phyloP scores from a whole-genome alignment of 140 eudicot species.

The Bidens hawaiensis region DNA sequence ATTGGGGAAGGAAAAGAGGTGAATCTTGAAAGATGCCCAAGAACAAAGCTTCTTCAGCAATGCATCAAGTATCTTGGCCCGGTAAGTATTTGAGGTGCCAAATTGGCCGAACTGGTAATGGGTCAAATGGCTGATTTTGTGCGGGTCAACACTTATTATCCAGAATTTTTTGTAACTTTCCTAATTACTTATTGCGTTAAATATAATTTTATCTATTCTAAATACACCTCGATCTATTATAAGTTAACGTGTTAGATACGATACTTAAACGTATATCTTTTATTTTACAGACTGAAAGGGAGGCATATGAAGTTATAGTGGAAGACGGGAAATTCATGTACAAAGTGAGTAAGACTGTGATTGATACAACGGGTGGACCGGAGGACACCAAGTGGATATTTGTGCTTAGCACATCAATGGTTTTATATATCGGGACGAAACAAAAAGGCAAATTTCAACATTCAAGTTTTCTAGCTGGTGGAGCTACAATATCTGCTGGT shows the following conservation, averaged over 20 bases:
- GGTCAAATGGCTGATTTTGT: background rate
- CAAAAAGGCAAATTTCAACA: constrained; percentile 84
- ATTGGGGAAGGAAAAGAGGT: constrained; percentile 84
- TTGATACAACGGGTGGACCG: constrained; percentile 53
- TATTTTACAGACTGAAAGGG: constrained; percentile 62
- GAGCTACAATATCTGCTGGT: constrained; percentile 93
- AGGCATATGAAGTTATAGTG: constrained; percentile 64
- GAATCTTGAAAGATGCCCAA: constrained; percentile 66
- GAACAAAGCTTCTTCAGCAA: constrained; percentile 76
- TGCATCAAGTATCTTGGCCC: constrained; percentile 96
- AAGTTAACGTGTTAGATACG: background rate
- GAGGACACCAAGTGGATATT: constrained; percentile 82
- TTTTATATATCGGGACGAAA: constrained; percentile 67
- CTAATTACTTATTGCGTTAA: background rate
- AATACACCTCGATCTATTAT: background rate
- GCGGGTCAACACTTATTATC: background rate
- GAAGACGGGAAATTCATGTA: constrained; percentile 53
- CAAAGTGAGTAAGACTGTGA: constrained; percentile 46
- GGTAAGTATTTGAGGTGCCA: constrained; percentile 39
- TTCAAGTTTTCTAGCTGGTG: constrained; percentile 96
- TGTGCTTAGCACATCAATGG: constrained; percentile 68
- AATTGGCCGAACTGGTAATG: background rate
- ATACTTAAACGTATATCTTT: background rate
- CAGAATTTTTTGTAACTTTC: background rate
- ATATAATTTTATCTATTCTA: background rate